Evolutionary conservation across 108 stramenopile genomes (phyloP), one percentile per base, ranked within the genome.

Genomic region (Pseudonitzschia pungens): DNA sequence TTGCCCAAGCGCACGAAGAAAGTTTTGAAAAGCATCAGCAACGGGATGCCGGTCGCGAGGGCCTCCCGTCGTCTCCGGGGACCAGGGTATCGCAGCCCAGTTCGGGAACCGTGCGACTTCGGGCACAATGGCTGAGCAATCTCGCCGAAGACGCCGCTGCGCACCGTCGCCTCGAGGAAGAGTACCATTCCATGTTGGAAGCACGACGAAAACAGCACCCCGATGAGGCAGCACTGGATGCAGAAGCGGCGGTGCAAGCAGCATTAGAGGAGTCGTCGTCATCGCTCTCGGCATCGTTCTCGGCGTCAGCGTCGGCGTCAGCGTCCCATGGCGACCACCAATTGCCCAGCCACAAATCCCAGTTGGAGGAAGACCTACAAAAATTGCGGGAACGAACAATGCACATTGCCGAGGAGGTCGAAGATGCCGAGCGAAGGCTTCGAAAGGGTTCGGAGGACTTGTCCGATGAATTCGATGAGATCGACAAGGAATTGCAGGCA

Each of bases 161-260:
- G 14, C 74, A 57, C 14, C 44, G 66, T 14, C 52, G 56, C n/a
- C 41, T 43, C 20, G 74, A 75, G 44, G 55, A 68, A 28, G 66
- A 68, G 29, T 27, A n/a, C 45, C 22, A 50, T 31, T n/a, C 32
- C 2, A 31, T 43, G 42, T 43, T 33, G 40, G 29, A 11, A 27
- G 55, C 27, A 29, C 55, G 52, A n/a, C 66, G 33, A 43, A 67
- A 44, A 32, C 27, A 41, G 7, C 32, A 52, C 7, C 66, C 66
- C 56, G 55, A 55, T 24, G 57, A 73, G 22, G 45, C 72, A 10
- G 52, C 16, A 3, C 41, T 4, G 44, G 52, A 73, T 28, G 29
- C 57, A 22, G 57, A 55, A 26, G 54, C 54, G 54, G 54, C 54
- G 54, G 54, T 55, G 22, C 24, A 55, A 55, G 54, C 21, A 24